Base-by-base conservation (phyloP, 352 stramenopile species). In the Elongisporangium prolatum region DNA sequence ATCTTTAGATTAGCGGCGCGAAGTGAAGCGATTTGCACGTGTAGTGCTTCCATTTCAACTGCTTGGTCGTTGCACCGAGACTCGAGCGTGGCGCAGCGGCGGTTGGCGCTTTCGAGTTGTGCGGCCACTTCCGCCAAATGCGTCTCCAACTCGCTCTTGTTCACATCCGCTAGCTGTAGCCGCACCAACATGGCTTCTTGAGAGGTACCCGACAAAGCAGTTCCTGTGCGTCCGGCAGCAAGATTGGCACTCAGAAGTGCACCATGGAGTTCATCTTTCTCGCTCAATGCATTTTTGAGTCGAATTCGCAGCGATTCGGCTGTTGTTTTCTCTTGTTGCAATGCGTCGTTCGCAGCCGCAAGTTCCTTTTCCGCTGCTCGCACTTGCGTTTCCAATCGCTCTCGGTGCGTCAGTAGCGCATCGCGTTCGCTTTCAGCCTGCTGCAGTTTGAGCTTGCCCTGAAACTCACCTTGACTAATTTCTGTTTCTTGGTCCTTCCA, bases 101-200 rank as follows among this genome's bases (percentile, higher is more conserved):
- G 74, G 48, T 68, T 75, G 22, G 74, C 67, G 7, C 57, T 67
- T 28, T 88, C 77, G 4, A 86, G 55, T 50, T 86, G 74, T 6
- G 74, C 67, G 14, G 74, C 70, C 24, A 82, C 68, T 20, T 83
- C 72, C 18, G 72, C 69, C 24, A 88, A 55, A 54, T 86, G 77
- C 4, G 64, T 54, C 28, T 88, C 77, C 16, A 86, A 60, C 52
- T 88, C 77, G 18, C 59, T 69, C 40, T 68, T 66, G 56, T 82
- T 85, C 1, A 80, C 71, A 11, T 85, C 73, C 17, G 73, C 77
- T 48, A 88, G 72, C 56, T 80, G 70, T 16, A 89, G 61, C n/a
- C 77, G 76, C n/a, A 87, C 72, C n/a, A 86, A 60, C 68, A 86
- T 80, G 21, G 77, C 72, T 24, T 86, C 78, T 60, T 17, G 52